Conservation (phyloP, 2,329 filamentous ascomycete species). For the Aspergillus sp. region DNA sequence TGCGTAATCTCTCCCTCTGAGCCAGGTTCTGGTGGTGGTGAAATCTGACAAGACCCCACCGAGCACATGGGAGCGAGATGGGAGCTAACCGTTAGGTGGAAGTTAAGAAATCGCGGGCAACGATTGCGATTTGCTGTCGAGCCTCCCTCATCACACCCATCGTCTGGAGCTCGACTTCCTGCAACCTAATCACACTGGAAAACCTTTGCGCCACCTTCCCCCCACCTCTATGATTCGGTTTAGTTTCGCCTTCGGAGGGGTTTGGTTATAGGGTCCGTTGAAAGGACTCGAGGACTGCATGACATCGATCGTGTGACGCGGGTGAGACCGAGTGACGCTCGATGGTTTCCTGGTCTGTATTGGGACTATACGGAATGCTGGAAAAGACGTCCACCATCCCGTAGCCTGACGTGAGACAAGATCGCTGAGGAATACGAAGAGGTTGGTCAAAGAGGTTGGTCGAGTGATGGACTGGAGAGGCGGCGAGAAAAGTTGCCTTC, state of each 20-base stretch:
- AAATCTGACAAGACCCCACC: constrained; percentile 10
- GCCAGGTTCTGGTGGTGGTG: not conserved
- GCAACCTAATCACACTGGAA: constrained; percentile 15
- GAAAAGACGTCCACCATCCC: not conserved
- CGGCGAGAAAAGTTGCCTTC: not conserved
- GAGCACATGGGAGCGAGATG: constrained; percentile 14
- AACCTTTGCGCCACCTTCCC: not conserved
- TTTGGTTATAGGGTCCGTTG: not conserved
- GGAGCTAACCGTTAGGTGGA: constrained; percentile 11
- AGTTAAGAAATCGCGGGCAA: constrained; percentile 8
- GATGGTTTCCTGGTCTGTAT: no score
- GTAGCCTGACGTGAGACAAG: not conserved
- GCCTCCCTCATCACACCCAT: constrained; percentile 3
- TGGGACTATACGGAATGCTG: no score
- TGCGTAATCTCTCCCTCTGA: constrained; percentile 7
- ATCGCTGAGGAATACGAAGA: not conserved
- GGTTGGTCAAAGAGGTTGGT: not conserved
- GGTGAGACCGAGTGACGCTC: not conserved
- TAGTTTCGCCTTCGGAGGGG: not conserved
- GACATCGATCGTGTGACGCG: constrained; percentile 22
- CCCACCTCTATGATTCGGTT: not conserved
- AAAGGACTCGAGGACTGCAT: constrained; percentile 2
- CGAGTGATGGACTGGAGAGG: not conserved
- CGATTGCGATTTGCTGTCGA: constrained; percentile 10
- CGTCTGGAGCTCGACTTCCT: constrained; percentile 9